phyloP scores from a whole-genome alignment of 148 eudicot genomes.

The Silene latifolia region DNA sequence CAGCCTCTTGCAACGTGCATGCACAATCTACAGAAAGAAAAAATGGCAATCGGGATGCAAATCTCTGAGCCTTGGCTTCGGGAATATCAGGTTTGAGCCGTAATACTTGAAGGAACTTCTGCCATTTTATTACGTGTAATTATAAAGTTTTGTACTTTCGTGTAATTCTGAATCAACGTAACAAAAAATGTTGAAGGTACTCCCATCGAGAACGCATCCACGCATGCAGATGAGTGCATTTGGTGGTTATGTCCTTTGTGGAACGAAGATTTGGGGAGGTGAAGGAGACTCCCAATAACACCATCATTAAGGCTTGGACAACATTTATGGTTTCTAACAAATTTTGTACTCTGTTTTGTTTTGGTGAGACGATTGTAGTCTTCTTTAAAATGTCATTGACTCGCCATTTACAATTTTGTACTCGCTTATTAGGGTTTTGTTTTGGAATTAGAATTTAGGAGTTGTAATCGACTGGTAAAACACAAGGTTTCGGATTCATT shows the following conservation, averaged over 20 bases:
- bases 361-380: neutral
- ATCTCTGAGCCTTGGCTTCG: constrained; percentile 92
- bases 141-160: neutral
- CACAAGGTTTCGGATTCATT: neutral
- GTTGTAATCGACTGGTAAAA: neutral
- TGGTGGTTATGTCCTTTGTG: constrained; percentile 86
- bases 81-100: constrained; percentile 86
- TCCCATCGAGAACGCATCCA: constrained; percentile 97
- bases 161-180: neutral
- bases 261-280: constrained; percentile 49
- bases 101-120: neutral
- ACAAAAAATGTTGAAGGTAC: constrained; percentile 47
- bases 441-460: neutral
- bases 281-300: constrained; percentile 18
- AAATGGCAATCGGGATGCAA: constrained; percentile 86
- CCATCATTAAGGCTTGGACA: neutral
- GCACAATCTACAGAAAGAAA: constrained; percentile 77
- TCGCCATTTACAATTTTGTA: neutral
- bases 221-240: constrained; percentile 92
- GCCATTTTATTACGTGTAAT: neutral
- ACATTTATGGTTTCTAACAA: constrained; percentile 3
- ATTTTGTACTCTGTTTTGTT: neutral
- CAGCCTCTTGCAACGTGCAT: constrained; percentile 95
- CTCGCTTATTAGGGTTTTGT: neutral
- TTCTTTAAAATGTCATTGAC: neutral